Base-by-base conservation (phyloP, 202 grass and related monocot species). In the Hordeum pubiflorum region DNA sequence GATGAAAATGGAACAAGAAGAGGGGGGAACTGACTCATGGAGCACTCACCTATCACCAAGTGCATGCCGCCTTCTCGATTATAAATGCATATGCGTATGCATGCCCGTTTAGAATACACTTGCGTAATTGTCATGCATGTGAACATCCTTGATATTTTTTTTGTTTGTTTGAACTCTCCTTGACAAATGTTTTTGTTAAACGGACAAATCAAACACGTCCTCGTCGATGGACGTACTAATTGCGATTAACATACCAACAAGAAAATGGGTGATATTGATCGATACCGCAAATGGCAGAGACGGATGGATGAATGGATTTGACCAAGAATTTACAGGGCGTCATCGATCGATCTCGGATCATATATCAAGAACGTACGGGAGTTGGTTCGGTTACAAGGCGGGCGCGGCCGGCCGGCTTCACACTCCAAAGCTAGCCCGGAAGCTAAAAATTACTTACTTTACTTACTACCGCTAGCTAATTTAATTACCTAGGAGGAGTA, bases 401-500 rank as follows among this genome's bases (percentile, higher is more conserved):
- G 11, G 10, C 31, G 10, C 31, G 31, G 31, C 31, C 11, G 43
- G 33, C 0, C 46, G 46, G 21, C 75, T 76, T 89, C 86, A 89
- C 83, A 89, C 79, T 83, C 75, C 80, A 64, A 80, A 82, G 75
- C 26, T 58, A 23, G 55, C 70, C 63, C 23, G 79, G 31, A 43
- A 80, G 73, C 88, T 83, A 86, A 63, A 69, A 29, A 69, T 69
- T 69, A 36, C 46, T 74, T 59, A 77, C 33, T 38, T 74, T 59
- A 79, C 66, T 55, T 82, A 85, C 76, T 80, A 83, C 84, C 86
- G 73, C 55, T 73, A 1, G 76, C 80, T 89, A 86, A 63, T 86
- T 71, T 71, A 44, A 70, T 70, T 70, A 46, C 40, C 68, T 71
- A 50, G 46, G 15, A 50, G 46, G 15, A 17, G 46, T 50, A 11